Percentiles rank a stretch among this genome's conserved stretches.
phyloP scores from a whole-genome alignment of 140 eudicot genomes.

The Flaveria floridana region DNA sequence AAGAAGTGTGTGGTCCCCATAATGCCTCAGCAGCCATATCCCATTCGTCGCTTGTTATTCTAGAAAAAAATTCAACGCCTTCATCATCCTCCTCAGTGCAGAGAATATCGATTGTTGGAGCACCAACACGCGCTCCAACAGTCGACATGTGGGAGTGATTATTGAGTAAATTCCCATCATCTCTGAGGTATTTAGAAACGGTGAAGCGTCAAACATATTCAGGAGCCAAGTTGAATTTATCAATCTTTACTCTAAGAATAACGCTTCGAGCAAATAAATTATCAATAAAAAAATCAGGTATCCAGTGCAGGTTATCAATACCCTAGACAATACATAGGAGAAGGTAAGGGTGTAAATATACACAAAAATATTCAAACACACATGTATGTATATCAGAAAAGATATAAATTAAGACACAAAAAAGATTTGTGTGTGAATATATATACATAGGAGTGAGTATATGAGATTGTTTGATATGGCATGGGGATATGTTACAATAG shows the following conservation, averaged over 20 bases:
- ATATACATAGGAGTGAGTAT: no score
- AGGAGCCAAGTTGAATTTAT: no score
- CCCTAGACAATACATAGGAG: background rate
- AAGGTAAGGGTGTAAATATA: no score
- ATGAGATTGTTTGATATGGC: no score
- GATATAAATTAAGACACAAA: no score
- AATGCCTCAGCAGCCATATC: background rate
- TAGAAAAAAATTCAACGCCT: background rate
- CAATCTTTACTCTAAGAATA: background rate
- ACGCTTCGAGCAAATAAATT: background rate
- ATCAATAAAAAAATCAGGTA: no score
- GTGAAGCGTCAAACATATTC: background rate
- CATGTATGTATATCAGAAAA: no score
- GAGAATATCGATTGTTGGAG: background rate
- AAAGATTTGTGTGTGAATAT: no score
- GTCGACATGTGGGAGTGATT: background rate
- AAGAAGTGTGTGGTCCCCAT: background rate
- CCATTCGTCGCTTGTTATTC: background rate
- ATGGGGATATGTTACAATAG: no score
- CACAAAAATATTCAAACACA: background rate
- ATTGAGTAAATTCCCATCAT: background rate
- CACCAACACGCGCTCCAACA: background rate
- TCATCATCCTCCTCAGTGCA: background rate
- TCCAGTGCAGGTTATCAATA: background rate
- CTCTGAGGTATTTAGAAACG: background rate